A percentile compares a stretch with the other conserved stretches of the same genome.
phyloP scores from a whole-genome alignment of 441 rosid genomes.

The Erodium moschatum region DNA sequence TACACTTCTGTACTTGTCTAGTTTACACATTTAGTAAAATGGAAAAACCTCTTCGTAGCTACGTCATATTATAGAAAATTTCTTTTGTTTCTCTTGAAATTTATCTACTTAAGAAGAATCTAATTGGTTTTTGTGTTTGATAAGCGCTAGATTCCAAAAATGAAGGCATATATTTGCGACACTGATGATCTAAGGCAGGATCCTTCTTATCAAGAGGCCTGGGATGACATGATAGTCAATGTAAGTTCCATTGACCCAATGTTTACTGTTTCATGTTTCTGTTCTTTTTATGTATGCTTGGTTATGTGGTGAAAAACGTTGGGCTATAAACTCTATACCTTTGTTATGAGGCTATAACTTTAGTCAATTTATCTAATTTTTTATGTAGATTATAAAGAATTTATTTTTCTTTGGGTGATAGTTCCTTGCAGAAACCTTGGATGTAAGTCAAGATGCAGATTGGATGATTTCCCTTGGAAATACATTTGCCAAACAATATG shows the following conservation, averaged over 20 bases:
- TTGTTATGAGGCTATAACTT: not conserved
- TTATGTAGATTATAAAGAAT: not conserved
- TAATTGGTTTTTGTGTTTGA: constrained; percentile 53
- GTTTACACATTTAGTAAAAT: constrained; percentile 4
- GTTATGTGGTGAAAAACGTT: constrained; percentile 8
- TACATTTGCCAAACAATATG: constrained; percentile 77
- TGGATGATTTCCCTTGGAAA: constrained; percentile 91
- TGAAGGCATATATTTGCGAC: constrained; percentile 99
- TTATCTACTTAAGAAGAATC: constrained; percentile 26
- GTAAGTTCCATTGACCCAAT: constrained; percentile 37
- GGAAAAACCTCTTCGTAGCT: not conserved
- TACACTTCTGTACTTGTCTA: not conserved
- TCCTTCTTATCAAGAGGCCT: constrained; percentile 83
- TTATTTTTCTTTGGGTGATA: constrained; percentile 30
- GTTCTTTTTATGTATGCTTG: constrained; percentile 5
- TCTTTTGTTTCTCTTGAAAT: not conserved
- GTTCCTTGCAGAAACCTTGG: constrained; percentile 97
- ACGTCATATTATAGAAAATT: not conserved
- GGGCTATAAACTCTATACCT: not conserved
- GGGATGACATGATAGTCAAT: constrained; percentile 98
- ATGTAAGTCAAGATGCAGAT: constrained; percentile 77
- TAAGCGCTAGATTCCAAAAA: constrained; percentile 99
- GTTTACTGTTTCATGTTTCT: not conserved
- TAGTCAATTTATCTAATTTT: not conserved
- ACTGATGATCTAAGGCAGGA: constrained; percentile 95